Evolutionary conservation across 2,329 filamentous ascomycete species (phyloP), one percentile per base, ranked within the genome.

Genomic region (Diaporthe citriasiana): DNA sequence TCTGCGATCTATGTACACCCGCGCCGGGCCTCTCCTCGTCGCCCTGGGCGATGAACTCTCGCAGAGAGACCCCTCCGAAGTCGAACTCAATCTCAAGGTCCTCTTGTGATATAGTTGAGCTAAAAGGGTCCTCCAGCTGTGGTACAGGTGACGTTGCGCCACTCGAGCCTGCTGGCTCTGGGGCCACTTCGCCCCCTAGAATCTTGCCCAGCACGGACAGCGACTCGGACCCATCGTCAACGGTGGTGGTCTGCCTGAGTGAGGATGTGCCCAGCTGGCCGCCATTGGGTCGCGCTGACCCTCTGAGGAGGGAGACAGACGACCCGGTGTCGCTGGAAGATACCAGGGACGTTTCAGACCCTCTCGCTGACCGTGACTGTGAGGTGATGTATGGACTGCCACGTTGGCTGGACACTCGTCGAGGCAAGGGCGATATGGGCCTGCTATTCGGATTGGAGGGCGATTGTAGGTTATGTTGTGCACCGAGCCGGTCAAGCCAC

Each of bases 51-150:
- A 89, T 91, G 78, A 97, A 92, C 76, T 94, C 93, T 75, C 92
- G 89, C 76, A 99, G 85, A 77, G 93, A 94, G 68, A 97, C 83
- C 0, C 90, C 93, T 17, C 88, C 91, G 84, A 99, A 98, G 78
- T 97, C 93, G 77, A 96, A 91, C 7, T 93, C 89, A 50, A 90
- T 86, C 1, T 90, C 87, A 53, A 95, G 80, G 73, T 90, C 89
- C n/a, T 85, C 84, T 59, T 88, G 83, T 5, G 82, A 84, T 77
- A 88, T 83, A 51, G 76, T 55, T 5, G 50, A 77, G 50, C 74
- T 74, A 27, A 73, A 69, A 5, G 75, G 42, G 8, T 70, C 68
- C 45, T 74, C 74, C 27, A 53, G 70, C 3, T 76, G 60, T 4
- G 71, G 47, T 25, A 68, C 60, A 33, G 53, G 53, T 12, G 70